Evolutionary conservation across 495 filamentous ascomycete species (phyloP), one percentile per base, ranked within the genome.

Genomic region (Penicillium paxilli): DNA sequence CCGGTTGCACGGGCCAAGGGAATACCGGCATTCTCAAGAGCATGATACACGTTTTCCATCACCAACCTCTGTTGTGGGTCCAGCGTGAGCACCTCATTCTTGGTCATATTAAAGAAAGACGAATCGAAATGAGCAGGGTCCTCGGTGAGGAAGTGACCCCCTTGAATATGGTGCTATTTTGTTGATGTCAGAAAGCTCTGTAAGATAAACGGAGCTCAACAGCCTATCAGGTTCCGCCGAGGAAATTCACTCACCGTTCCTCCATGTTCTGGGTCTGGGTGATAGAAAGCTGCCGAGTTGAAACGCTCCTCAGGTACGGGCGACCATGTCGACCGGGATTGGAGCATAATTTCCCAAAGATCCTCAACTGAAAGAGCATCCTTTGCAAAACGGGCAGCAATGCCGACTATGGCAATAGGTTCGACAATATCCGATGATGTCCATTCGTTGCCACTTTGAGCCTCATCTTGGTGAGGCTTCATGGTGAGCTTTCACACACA

Each of bases 1-100:
- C 70, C 68, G 42, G 45, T 38, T 8, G 57, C 54, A 30, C 37
- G 51, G 12, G 42, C 47, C 38, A 71, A 40, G 7, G 69, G 56
- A 4, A 69, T 54, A 0, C 64, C 65, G 32, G 62, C 48, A 48
- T 66, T 66, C 41, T 66, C 64, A 23, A 66, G 40, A 1, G 77
- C 78, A 54, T 86, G 81, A 38, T 83, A 87, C 9, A 80, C 76
- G 12, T 73, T 70, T 60, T 87, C 84, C 14, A 88, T 66, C 12
- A 83, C 68, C 30, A 85, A 55, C 12, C 74, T 68, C 25, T 80
- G 77, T 41, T 80, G 76, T 3, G 76, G 76, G 25, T 80, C 76
- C 22, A 79, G 62, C 4, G 65, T 62, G 20, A 61, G 55, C 44
- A 83, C 70, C 64, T 87, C 77, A 52, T 70, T 69, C 21, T 77